These are phyloP conservation scores for Clavariopsis aquatica DNA, from an alignment of 495 filamentous ascomycete genomes.

Conservation along the genomic window DNA sequence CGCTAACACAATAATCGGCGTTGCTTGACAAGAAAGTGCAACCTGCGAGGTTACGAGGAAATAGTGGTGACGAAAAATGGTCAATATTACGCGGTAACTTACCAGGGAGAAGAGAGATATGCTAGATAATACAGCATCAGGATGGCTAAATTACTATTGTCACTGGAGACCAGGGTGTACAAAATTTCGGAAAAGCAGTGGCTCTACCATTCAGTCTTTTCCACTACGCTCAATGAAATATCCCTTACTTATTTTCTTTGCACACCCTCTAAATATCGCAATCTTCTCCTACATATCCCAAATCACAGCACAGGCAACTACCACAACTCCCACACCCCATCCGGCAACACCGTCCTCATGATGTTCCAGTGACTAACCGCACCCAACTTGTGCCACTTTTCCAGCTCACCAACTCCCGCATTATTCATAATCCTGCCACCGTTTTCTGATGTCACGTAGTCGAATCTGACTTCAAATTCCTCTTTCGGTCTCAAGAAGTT, in stretches of 20 bases:
- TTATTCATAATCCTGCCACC: constrained; percentile 53
- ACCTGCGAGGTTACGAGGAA: background rate
- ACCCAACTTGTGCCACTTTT: constrained; percentile 68
- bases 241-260: too few relatives aligned
- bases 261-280: too few relatives aligned
- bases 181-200: too few relatives aligned
- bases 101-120: too few relatives aligned
- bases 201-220: too few relatives aligned
- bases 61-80: background rate
- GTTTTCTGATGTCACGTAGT: constrained; percentile 42
- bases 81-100: too few relatives aligned
- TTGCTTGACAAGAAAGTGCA: background rate
- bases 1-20: background rate
- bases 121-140: too few relatives aligned
- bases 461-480: constrained; percentile 65
- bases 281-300: constrained; percentile 42
- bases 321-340: constrained; percentile 84
- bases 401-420: constrained; percentile 61
- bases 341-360: constrained; percentile 83
- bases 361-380: constrained; percentile 86
- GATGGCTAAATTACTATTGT: too few relatives aligned
- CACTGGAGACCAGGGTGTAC: too few relatives aligned
- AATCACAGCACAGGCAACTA: too few relatives aligned
- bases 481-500: constrained; percentile 70
- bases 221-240: too few relatives aligned